Conservation (phyloP, 768 basidiomycete genomes). For the Suillus hirtellus region DNA sequence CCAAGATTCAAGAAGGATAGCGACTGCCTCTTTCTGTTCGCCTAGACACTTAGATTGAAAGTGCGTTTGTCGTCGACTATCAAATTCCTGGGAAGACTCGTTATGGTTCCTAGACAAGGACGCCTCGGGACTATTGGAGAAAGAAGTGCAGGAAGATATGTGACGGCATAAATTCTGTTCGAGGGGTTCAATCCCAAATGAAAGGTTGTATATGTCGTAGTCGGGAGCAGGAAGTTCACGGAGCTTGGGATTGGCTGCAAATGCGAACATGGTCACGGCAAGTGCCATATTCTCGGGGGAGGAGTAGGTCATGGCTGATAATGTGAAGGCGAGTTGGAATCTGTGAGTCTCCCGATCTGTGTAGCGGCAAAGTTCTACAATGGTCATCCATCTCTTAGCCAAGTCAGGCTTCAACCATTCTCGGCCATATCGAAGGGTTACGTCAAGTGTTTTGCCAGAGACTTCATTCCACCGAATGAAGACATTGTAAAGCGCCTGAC, state of each 20-base stretch:
- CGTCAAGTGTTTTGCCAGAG: neutral
- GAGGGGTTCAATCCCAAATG: constrained; percentile 10
- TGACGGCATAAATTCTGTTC: neutral
- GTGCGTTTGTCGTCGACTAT: neutral
- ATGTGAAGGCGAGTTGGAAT: constrained; percentile 27
- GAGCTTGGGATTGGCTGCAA: constrained; percentile 20
- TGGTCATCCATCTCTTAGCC: constrained; percentile 23
- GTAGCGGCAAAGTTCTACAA: constrained; percentile 23
- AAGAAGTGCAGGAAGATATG: constrained; percentile 1
- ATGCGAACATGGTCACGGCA: constrained; percentile 32
- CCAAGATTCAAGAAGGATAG: constrained; percentile 15
- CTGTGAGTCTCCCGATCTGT: constrained; percentile 8
- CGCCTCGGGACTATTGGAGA: constrained; percentile 13
- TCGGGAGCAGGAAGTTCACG: constrained; percentile 9
- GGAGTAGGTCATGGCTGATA: constrained; percentile 32
- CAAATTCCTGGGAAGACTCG: neutral
- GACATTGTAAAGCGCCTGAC: neutral
- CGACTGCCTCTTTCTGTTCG: neutral
- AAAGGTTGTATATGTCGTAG: constrained; percentile 11
- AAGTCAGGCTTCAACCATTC: constrained; percentile 28
- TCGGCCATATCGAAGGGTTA: constrained; percentile 14
- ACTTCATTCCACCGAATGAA: constrained; percentile 6
- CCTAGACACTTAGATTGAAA: neutral
- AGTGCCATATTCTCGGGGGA: constrained; percentile 18
- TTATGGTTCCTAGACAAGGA: neutral